phyloP scores from a whole-genome alignment of 371 early-diverging fungal species.

The Nosema granulosis region DNA sequence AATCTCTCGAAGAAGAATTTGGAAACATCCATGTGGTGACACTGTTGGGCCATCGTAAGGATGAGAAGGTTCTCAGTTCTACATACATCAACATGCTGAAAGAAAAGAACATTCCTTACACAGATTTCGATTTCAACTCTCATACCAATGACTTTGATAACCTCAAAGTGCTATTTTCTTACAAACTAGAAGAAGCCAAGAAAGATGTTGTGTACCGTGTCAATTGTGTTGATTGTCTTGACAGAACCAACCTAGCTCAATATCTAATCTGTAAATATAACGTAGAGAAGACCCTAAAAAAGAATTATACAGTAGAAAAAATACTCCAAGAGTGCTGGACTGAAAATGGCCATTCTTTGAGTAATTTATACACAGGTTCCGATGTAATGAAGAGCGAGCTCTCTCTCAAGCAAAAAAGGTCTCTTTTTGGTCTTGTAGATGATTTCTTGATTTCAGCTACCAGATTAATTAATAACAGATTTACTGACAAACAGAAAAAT shows the following conservation, averaged over 20 bases:
- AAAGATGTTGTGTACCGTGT: slow-evolving; percentile 48
- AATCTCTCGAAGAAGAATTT: slow-evolving; percentile 73
- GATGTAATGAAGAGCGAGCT: slow-evolving; percentile 59
- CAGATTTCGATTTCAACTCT: slow-evolving; percentile 53
- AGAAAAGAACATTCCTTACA: slow-evolving; percentile 40
- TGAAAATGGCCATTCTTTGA: slow-evolving; percentile 59
- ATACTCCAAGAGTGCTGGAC: slow-evolving; percentile 39
- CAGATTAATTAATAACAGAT: slow-evolving; percentile 58
- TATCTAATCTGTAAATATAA: slow-evolving; percentile 56
- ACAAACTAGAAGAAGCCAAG: slow-evolving; percentile 14
- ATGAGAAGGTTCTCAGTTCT: slow-evolving; percentile 46
- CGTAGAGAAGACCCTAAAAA: slow-evolving; percentile 5
- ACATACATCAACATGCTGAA: slow-evolving; percentile 33
- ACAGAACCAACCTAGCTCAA: slow-evolving; percentile 62
- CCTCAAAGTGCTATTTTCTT: slow-evolving; percentile 44
- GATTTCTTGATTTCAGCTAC: slow-evolving; percentile 57
- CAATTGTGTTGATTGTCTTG: slow-evolving; percentile 62
- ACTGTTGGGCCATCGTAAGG: slow-evolving; percentile 71
- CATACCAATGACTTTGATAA: slow-evolving; percentile 44
- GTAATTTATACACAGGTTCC: slow-evolving; percentile 58
- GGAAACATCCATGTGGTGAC: slow-evolving; percentile 74
- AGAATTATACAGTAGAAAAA: slow-evolving; percentile 24
- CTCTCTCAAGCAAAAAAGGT: slow-evolving; percentile 43
- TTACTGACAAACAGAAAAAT: slow-evolving; percentile 58
- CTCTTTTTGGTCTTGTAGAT: slow-evolving; percentile 46